Evolutionary conservation across 208 protist species (phyloP), one percentile per base, ranked within the genome.

Genomic region (Acanthamoeba healyi): DNA sequence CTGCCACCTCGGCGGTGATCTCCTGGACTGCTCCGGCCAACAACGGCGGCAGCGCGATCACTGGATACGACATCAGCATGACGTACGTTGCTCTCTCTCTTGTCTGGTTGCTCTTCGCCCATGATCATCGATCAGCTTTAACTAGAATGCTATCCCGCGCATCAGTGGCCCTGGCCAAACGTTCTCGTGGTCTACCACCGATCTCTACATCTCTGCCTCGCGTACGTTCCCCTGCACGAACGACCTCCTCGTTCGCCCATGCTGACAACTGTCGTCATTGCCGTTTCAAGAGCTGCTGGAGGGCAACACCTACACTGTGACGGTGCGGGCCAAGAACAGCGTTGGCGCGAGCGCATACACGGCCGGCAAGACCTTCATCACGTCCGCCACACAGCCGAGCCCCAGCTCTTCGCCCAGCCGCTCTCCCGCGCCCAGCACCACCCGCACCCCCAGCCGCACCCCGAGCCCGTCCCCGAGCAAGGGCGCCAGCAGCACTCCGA

Each of bases 1-100:
- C 67, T 1, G 44, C 67, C 67, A 77, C 2, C 38, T 77, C 67
- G 6, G 67, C 67, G 4, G 15, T 46, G 19, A 26, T 77, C 67
- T 77, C 67, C 67, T 77, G 67, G 67, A 77, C 32, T 15, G 67
- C 67, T 22, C 67, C 67, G 5, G 67, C 67, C 36, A 77, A 29
- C 17, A 44, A 36, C 14, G 67, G 67, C 38, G 67, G 67, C 10
- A 36, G 34, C 29, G 7, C 34, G 10, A 17, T 77, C 22, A 77
- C 38, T 12, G 67, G 38, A 29, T 77, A 77, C 14, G 19, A 36
- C 32, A 36, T 77, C 67, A 36, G 19, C 67, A 77, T 77, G 34
- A 42, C 34, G 67, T 77, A 77, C 67, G n/a, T 3, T 61, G 58
- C n/a, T 2, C n/a, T 65, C 5, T 14, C n/a, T 65, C n/a, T n/a